These are phyloP conservation scores for Chlorella sp. DNA, from an alignment of 139 green algal genomes.

Conservation along the genomic window DNA sequence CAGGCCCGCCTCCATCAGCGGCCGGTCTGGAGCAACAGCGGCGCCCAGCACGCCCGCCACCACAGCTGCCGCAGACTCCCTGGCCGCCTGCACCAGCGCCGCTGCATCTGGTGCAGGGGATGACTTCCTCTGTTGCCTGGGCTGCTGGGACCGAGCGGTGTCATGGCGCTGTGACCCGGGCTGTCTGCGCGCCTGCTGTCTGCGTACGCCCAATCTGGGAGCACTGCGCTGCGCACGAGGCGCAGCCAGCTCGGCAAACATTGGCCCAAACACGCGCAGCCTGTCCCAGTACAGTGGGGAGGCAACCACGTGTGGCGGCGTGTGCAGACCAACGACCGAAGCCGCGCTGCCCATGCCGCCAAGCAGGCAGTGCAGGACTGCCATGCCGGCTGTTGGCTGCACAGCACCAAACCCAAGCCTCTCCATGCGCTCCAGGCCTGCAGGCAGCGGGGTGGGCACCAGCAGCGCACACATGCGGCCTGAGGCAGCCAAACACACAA, in stretches of 20 bases:
- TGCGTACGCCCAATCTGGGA: not conserved
- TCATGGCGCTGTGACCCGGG: not conserved
- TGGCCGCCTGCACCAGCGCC: not conserved
- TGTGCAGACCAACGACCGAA: not conserved
- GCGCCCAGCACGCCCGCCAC: conserved; percentile 11
- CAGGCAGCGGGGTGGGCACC: no score
- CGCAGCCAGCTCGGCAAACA: conserved; percentile 26
- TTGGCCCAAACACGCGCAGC: not conserved
- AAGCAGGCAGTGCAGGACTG: conserved; percentile 18
- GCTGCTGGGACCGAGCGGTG: not conserved
- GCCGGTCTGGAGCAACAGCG: not conserved
- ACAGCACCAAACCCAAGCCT: conserved; percentile 42
- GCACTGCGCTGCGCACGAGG: conserved; percentile 6
- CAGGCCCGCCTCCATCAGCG: conserved; percentile 47
- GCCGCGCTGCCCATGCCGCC: not conserved
- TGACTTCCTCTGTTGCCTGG: no score
- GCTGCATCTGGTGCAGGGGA: not conserved
- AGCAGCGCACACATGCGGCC: no score
- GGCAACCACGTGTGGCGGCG: conserved; percentile 2
- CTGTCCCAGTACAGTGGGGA: conserved; percentile 40
- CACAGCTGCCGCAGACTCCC: not conserved
- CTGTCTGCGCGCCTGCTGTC: not conserved
- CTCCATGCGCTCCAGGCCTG: conserved; percentile 43
- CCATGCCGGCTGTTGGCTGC: conserved; percentile 20
- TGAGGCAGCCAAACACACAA: not conserved